Base-by-base conservation (phyloP, 1,284 basidiomycete species). In the Kwoniella shivajii region DNA sequence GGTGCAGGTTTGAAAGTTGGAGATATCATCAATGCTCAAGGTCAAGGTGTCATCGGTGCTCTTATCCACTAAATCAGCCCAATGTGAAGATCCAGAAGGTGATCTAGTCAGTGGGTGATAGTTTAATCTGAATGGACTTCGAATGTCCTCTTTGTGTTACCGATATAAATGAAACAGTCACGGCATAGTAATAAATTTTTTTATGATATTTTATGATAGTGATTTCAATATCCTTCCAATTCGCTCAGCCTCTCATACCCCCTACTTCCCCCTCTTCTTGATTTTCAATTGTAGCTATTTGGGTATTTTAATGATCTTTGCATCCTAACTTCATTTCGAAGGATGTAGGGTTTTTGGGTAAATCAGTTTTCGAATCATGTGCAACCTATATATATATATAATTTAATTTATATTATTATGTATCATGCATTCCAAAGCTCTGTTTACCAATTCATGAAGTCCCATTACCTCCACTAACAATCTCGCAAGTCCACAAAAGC, bases 1-100 rank as follows among this genome's bases (percentile, higher is more conserved):
- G 47, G 34, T 37, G 47, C 47, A 22, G 47, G 47, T 18, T 39
- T 49, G 34, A 49, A 49, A n/a, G 47, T 49, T 29, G 36, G 47
- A 2, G 47, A 49, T 36, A 16, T 49, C 34, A 4, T 49, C 34
- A 36, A 33, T 18, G 47, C 47, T 36, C 34, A 34, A 1, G 20
- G 22, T 27, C 47, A 49, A 36, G 36, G 47, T 49, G 24, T 49
- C 26, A 18, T 49, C 33, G 47, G 47, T 49, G 47, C 22, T 18
- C 18, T 47, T 18, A 20, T 47, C 29, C 45, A 47, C 45, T 47
- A 47, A 30, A n/a, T 27, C 22, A 26, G 16, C 11, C 10, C 6
- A 14, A 42, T 6, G n/a, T n/a, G n/a, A n/a, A n/a, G n/a, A n/a
- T n/a, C n/a, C n/a, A n/a, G n/a, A n/a, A n/a, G 39, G 10, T 42